A percentile compares a stretch with the other conserved stretches of the same genome.
Evolutionary conservation across 208 protist genomes (phyloP).

Genomic region (Trypanosoma conorhini): DNA sequence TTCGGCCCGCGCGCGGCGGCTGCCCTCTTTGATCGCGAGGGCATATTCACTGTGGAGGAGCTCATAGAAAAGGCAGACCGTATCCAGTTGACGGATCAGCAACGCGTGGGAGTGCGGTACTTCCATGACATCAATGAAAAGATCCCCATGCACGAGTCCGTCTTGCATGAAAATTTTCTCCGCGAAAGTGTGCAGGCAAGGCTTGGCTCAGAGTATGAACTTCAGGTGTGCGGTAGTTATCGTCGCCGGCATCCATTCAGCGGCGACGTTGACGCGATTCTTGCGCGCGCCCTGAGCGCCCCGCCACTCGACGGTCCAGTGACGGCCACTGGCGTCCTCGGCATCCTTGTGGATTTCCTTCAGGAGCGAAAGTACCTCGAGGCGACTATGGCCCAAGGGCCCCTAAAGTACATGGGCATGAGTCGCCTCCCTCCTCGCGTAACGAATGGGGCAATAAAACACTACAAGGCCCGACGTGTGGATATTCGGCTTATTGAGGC

Average conservation of each 20-base stretch:
- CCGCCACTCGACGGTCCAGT: slow-evolving; percentile 65
- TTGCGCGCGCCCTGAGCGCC: slow-evolving; percentile 65
- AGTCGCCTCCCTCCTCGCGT: slow-evolving; percentile 78
- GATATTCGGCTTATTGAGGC: slow-evolving; percentile 91
- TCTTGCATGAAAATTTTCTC: slow-evolving; percentile 84
- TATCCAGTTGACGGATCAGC: slow-evolving; percentile 76
- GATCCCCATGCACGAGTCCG: slow-evolving; percentile 91
- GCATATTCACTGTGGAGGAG: slow-evolving; percentile 91
- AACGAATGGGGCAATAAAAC: slow-evolving; percentile 67
- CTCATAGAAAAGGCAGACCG: slow-evolving; percentile 79
- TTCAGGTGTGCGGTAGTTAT: slow-evolving; percentile 89
- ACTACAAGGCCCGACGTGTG: slow-evolving; percentile 89
- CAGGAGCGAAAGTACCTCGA: slow-evolving; percentile 72
- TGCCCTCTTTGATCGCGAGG: slow-evolving; percentile 85
- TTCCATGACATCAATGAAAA: slow-evolving; percentile 92
- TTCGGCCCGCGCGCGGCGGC: slow-evolving; percentile 84
- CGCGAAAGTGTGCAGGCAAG: slow-evolving; percentile 53
- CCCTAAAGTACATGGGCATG: slow-evolving; percentile 92
- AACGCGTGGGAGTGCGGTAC: slow-evolving; percentile 88
- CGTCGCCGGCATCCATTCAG: slow-evolving; percentile 83
- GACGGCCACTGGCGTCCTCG: slow-evolving; percentile 71
- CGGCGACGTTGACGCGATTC: slow-evolving; percentile 87
- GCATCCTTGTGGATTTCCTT: slow-evolving; percentile 61
- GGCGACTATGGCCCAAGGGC: slow-evolving; percentile 86
- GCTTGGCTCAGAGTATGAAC: slow-evolving; percentile 73